Evolutionary conservation across 2,329 filamentous ascomycete genomes (phyloP).

Genomic region (Botrytis fragariae): DNA sequence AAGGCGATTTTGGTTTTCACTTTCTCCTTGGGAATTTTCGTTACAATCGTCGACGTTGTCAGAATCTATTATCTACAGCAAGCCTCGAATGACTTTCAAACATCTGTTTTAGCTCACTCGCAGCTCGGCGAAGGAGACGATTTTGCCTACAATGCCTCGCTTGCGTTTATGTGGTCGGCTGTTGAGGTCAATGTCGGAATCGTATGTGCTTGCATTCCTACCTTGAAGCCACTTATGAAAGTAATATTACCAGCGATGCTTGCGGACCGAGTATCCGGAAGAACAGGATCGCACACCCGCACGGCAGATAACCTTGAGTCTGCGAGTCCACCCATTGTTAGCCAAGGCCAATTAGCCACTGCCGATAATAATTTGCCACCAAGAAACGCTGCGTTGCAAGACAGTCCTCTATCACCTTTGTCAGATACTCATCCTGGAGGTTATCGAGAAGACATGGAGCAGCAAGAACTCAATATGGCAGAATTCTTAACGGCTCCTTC

Average conservation of each 20-base stretch:
- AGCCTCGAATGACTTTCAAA: slow-evolving; percentile 26
- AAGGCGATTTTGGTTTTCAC: slow-evolving; percentile 85
- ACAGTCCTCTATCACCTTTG: slow-evolving; percentile 19
- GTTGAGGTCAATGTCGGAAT: slow-evolving; percentile 91
- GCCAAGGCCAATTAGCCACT: not conserved
- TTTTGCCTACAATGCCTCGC: slow-evolving; percentile 71
- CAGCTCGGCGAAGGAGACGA: slow-evolving; percentile 49
- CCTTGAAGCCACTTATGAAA: slow-evolving; percentile 80
- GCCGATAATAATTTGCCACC: not conserved
- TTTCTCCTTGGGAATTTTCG: slow-evolving; percentile 83
- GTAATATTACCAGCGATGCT: slow-evolving; percentile 35
- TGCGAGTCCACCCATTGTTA: slow-evolving; percentile 24
- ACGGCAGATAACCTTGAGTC: slow-evolving; percentile 24
- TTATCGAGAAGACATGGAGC: slow-evolving; percentile 22
- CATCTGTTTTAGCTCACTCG: slow-evolving; percentile 11
- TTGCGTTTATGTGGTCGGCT: slow-evolving; percentile 90
- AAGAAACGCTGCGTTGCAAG: slow-evolving; percentile 1
- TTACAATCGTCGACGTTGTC: slow-evolving; percentile 82
- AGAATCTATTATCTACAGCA: slow-evolving; percentile 85
- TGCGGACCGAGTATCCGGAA: slow-evolving; percentile 25
- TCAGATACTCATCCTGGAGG: slow-evolving; percentile 21
- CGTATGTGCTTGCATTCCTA: slow-evolving; percentile 88
- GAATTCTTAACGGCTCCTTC: slow-evolving; percentile 34
- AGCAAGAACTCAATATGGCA: slow-evolving; percentile 31
- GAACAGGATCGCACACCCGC: not conserved